phyloP scores from a whole-genome alignment of 2,329 filamentous ascomycete genomes.

The Cladosporium sp. region DNA sequence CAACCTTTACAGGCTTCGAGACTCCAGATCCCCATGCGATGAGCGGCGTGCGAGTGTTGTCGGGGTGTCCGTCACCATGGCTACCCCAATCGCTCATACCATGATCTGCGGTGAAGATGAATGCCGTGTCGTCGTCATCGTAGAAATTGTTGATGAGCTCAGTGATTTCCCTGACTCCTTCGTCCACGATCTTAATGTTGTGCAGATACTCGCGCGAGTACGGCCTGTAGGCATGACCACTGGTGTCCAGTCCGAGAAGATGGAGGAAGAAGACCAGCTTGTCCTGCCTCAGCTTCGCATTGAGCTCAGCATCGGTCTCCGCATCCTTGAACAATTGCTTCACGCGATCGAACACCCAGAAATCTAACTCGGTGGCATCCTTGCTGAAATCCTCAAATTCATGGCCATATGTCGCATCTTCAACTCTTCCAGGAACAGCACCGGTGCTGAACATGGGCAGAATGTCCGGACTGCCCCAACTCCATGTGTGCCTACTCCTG shows the following conservation, averaged over 20 bases:
- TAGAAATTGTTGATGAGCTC: slow-evolving; percentile 84
- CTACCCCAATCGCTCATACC: slow-evolving; percentile 99
- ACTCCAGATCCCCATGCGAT: slow-evolving; percentile 93
- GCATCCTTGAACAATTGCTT: slow-evolving; percentile 81
- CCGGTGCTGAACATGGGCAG: slow-evolving; percentile 94
- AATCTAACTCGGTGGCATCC: slow-evolving; percentile 75
- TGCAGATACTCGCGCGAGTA: slow-evolving; percentile 94
- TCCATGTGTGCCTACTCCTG: slow-evolving; percentile 93
- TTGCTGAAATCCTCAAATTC: slow-evolving; percentile 88
- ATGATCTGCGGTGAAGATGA: slow-evolving; percentile 95
- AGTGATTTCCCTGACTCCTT: slow-evolving; percentile 80
- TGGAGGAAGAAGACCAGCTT: slow-evolving; percentile 95
- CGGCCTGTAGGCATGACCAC: slow-evolving; percentile 78
- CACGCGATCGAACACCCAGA: slow-evolving; percentile 94
- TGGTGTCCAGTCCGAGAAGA: slow-evolving; percentile 85
- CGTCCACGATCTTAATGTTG: slow-evolving; percentile 91
- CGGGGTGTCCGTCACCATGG: slow-evolving; percentile 93
- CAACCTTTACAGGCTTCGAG: slow-evolving; percentile 62
- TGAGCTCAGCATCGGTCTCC: slow-evolving; percentile 69
- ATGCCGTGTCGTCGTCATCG: slow-evolving; percentile 75
- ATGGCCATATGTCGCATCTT: slow-evolving; percentile 77
- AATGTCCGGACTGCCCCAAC: slow-evolving; percentile 97
- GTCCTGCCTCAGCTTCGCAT: slow-evolving; percentile 69
- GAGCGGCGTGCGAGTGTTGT: slow-evolving; percentile 91
- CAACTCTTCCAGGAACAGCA: slow-evolving; percentile 80